Evolutionary conservation across 192 early-diverging fungal species (phyloP).

Genomic region (Allomyces javanicus): DNA sequence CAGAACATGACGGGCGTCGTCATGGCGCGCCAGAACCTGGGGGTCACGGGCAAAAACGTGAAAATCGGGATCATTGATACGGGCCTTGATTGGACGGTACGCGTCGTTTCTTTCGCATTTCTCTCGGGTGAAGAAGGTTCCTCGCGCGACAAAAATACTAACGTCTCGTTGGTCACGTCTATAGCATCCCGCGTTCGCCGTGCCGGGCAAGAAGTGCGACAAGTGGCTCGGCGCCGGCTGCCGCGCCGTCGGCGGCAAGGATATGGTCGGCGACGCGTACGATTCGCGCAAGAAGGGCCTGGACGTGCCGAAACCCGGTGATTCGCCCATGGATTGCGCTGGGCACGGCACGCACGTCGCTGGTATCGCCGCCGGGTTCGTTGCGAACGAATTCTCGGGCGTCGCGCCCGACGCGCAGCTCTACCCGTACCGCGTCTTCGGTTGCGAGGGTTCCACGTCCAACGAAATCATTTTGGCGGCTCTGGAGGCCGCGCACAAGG

Average conservation of each 20-base stretch:
- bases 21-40: conserved; percentile 21
- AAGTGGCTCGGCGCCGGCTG: conserved; percentile 18
- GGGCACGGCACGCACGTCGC: conserved; percentile 45
- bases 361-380: conserved; percentile 50
- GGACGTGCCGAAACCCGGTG: conserved; percentile 21
- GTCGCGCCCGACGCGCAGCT: conserved; percentile 65
- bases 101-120: no score
- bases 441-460: conserved; percentile 44
- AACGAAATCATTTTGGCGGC: conserved; percentile 61
- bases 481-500: conserved; percentile 42
- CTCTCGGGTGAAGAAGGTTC: no score
- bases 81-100: conserved; percentile 15
- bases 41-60: conserved; percentile 36
- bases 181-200: neutral
- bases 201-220: neutral
- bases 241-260: conserved; percentile 35
- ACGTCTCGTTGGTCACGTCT: no score
- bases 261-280: conserved; percentile 37
- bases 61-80: conserved; percentile 48
- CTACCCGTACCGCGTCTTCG: conserved; percentile 63
- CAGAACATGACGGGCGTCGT: conserved; percentile 33
- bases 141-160: no score
- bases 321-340: conserved; percentile 36
- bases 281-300: conserved; percentile 6
- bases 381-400: conserved; percentile 30